A percentile compares a stretch with the other conserved stretches of the same genome.
phyloP scores from a whole-genome alignment of 768 basidiomycete genomes.

The Nidularia sp. region DNA sequence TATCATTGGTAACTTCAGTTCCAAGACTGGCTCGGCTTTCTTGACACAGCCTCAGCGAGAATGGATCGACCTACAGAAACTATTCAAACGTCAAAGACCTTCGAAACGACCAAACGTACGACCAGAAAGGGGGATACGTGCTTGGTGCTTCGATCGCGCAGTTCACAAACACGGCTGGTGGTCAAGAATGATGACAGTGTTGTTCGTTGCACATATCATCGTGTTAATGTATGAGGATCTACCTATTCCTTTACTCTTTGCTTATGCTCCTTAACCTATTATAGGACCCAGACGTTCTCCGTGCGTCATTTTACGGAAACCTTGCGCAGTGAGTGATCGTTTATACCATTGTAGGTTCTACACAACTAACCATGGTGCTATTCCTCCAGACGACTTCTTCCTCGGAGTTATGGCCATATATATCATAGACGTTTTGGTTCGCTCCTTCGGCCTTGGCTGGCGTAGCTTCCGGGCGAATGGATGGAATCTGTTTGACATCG shows the following conservation, averaged over 20 bases:
- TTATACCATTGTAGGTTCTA: not conserved
- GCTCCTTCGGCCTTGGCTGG: slow-evolving; percentile 84
- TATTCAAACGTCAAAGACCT: slow-evolving; percentile 82
- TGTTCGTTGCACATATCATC: slow-evolving; percentile 80
- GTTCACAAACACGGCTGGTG: slow-evolving; percentile 93
- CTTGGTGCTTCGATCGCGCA: slow-evolving; percentile 92
- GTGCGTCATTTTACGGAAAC: slow-evolving; percentile 43
- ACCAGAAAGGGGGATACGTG: slow-evolving; percentile 51
- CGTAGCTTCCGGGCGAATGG: slow-evolving; percentile 82
- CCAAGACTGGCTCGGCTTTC: slow-evolving; percentile 82
- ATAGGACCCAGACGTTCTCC: slow-evolving; percentile 78
- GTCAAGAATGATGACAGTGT: slow-evolving; percentile 71
- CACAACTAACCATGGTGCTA: slow-evolving; percentile 1
- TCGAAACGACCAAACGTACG: slow-evolving; percentile 71
- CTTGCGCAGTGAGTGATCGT: slow-evolving; percentile 50
- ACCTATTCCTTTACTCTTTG: not conserved
- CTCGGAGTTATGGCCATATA: slow-evolving; percentile 70
- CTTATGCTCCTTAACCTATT: slow-evolving; percentile 1
- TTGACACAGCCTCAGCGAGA: slow-evolving; percentile 84
- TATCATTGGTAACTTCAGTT: slow-evolving; percentile 91
- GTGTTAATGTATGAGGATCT: slow-evolving; percentile 64
- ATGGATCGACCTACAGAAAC: slow-evolving; percentile 91
- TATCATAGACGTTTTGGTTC: slow-evolving; percentile 69
- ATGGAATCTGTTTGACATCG: slow-evolving; percentile 90
- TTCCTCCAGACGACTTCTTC: slow-evolving; percentile 64